These are phyloP conservation scores for Fusarium sp. DNA, from an alignment of 2,329 filamentous ascomycete species.

Conservation along the genomic window DNA sequence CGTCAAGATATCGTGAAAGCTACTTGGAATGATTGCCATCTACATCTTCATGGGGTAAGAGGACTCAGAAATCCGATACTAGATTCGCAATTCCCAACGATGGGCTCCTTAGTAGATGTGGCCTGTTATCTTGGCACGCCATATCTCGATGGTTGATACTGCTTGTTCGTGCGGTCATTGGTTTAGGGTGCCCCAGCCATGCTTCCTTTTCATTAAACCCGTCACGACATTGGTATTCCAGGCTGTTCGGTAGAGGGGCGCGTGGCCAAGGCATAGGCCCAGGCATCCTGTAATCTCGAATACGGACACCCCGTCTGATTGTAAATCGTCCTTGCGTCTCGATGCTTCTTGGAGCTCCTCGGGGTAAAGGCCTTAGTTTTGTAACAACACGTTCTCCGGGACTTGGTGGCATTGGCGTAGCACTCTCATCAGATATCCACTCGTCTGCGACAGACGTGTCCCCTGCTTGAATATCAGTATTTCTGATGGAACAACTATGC, in stretches of 20 bases:
- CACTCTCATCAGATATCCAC: background rate
- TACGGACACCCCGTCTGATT: slow-evolving; percentile 48
- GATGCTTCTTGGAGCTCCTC: slow-evolving; percentile 42
- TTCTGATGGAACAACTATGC: background rate
- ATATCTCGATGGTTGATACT: background rate
- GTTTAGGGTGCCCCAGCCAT: slow-evolving; percentile 22
- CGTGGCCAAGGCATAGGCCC: background rate
- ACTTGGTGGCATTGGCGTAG: background rate
- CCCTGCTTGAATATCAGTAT: background rate
- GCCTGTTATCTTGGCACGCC: background rate
- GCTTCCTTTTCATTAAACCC: slow-evolving; percentile 46
- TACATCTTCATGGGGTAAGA: background rate
- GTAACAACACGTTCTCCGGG: background rate
- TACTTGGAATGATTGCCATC: background rate
- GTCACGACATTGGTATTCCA: slow-evolving; percentile 48
- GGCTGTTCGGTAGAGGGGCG: slow-evolving; percentile 8
- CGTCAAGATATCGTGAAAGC: background rate
- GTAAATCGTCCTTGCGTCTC: slow-evolving; percentile 46
- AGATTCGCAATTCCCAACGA: slow-evolving; percentile 9
- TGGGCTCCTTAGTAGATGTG: slow-evolving; percentile 3
- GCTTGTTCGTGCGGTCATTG: slow-evolving; percentile 4
- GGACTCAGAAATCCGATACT: background rate
- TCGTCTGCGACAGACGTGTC: background rate
- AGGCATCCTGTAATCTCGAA: slow-evolving; percentile 46
- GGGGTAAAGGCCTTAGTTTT: slow-evolving; percentile 44